Conservation (phyloP, 805 yeast genomes). For the Metschnikowia proteae region DNA sequence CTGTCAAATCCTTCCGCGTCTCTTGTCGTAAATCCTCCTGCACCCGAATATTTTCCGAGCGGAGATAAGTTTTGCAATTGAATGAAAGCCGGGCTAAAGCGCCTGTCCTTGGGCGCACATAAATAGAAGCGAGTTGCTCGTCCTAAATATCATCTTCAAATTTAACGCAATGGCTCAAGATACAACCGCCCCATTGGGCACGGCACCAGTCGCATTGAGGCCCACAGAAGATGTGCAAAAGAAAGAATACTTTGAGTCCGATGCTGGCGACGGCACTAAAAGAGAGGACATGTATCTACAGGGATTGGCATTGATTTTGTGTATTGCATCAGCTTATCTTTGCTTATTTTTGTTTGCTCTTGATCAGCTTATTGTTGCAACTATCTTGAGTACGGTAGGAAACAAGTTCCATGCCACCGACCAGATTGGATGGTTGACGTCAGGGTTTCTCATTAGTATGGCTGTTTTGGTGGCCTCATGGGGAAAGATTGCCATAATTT, state of each 20-base stretch:
- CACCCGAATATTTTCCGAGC: background rate
- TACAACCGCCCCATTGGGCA: background rate
- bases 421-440: constrained; percentile 37
- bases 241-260: constrained; percentile 30
- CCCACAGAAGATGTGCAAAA: constrained; percentile 1
- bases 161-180: background rate
- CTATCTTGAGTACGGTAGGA: constrained; percentile 34
- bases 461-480: constrained; percentile 33
- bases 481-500: constrained; percentile 35
- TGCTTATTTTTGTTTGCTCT: constrained; percentile 35
- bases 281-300: constrained; percentile 36
- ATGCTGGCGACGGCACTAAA: constrained; percentile 42
- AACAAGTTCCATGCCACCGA: constrained; percentile 32
- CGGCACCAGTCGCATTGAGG: background rate
- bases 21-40: background rate
- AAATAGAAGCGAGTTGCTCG: background rate
- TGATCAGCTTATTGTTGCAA: constrained; percentile 39
- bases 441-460: constrained; percentile 36
- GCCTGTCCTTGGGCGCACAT: background rate
- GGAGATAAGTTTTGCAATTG: background rate
- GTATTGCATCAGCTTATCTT: constrained; percentile 27
- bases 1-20: background rate
- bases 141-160: background rate
- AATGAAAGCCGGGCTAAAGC: background rate
- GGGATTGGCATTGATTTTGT: constrained; percentile 24